These are phyloP conservation scores for Chrysoporthe austroafricana DNA, from an alignment of 2,329 filamentous ascomycete genomes.

Conservation along the genomic window DNA sequence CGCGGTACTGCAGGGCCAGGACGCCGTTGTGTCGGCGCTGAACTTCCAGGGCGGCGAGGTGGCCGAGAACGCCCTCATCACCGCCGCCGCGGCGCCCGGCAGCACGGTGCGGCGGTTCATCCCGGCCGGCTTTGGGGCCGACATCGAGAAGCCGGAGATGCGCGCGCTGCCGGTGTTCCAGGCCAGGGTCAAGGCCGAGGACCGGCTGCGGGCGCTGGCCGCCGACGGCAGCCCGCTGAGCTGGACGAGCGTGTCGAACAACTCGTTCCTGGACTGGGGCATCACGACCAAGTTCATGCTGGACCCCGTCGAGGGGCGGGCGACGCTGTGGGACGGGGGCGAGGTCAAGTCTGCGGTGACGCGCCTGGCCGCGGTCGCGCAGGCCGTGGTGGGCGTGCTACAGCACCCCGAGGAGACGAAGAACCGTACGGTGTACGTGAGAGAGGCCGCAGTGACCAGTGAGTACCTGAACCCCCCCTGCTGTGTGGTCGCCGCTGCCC, in stretches of 20 bases:
- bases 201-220: conserved; percentile 46
- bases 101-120: conserved; percentile 64
- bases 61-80: conserved; percentile 54
- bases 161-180: conserved; percentile 54
- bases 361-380: conserved; percentile 49
- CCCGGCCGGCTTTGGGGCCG: conserved; percentile 58
- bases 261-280: conserved; percentile 64
- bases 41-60: conserved; percentile 35
- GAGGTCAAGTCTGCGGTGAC: conserved; percentile 51
- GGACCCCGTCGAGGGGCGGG: conserved; percentile 45
- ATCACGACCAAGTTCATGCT: conserved; percentile 48
- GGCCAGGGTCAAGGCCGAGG: conserved; percentile 50
- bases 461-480: neutral
- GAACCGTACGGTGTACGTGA: conserved; percentile 53
- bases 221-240: conserved; percentile 46
- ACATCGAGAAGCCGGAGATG: conserved; percentile 43
- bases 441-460: conserved; percentile 36
- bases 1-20: conserved; percentile 56
- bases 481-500: neutral
- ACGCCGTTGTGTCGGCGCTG: conserved; percentile 60
- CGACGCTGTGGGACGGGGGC: conserved; percentile 54
- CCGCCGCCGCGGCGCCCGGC: conserved; percentile 54
- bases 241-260: conserved; percentile 59
- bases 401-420: conserved; percentile 54
- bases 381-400: conserved; percentile 54